These are phyloP conservation scores for Oryza glaberrima DNA, from an alignment of 176 grass and related monocot species.

Conservation along the genomic window DNA sequence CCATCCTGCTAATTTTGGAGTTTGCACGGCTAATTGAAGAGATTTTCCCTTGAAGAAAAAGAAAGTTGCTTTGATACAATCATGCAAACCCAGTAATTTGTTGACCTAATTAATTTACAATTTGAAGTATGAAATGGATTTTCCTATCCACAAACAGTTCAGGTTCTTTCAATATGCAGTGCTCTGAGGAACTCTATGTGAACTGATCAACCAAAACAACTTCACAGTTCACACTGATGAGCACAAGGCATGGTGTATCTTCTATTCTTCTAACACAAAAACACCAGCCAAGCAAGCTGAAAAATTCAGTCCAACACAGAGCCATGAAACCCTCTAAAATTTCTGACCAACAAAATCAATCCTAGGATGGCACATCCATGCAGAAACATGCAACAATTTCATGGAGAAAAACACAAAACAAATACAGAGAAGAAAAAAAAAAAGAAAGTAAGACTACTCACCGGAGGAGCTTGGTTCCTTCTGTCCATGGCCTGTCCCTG, in stretches of 20 bases:
- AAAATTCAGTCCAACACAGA: background rate
- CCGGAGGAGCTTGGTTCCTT: constrained; percentile 63
- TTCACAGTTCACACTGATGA: background rate
- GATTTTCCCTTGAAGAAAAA: background rate
- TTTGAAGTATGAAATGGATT: background rate
- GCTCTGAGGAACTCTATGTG: background rate
- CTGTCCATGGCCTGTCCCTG: constrained; percentile 50
- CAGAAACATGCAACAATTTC: background rate
- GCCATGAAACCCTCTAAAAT: background rate
- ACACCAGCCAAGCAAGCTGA: background rate
- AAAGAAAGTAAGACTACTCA: constrained; percentile 44
- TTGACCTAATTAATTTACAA: background rate
- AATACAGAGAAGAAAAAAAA: background rate
- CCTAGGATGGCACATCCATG: constrained; percentile 7
- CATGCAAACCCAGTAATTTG: background rate
- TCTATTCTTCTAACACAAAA: background rate
- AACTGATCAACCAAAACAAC: background rate
- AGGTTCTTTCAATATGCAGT: background rate
- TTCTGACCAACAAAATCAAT: background rate
- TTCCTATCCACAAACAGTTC: background rate
- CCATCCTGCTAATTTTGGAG: background rate
- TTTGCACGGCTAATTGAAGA: background rate
- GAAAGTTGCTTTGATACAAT: background rate
- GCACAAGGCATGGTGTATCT: background rate
- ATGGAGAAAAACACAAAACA: background rate